Percentiles rank a stretch among this genome's conserved stretches.
Conservation (phyloP, 805 yeast genomes). For the Yamadazyma phyllophila region DNA sequence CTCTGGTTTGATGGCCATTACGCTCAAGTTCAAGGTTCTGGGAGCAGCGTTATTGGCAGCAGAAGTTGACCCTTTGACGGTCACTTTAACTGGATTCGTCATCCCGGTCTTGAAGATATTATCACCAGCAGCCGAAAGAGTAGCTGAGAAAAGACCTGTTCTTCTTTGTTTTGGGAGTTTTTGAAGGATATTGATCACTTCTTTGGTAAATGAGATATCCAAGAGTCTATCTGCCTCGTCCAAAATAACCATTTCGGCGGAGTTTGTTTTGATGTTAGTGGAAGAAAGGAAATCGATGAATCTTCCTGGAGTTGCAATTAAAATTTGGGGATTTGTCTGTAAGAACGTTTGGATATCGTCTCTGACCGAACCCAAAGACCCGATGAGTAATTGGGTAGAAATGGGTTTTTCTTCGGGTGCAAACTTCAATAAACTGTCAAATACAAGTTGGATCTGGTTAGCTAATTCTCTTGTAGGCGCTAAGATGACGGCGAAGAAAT, state of each 20-base stretch:
- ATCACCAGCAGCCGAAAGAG: conserved; percentile 78
- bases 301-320: conserved; percentile 94
- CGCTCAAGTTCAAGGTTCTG: conserved; percentile 57
- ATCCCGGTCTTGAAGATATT: conserved; percentile 83
- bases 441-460: conserved; percentile 66
- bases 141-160: conserved; percentile 93
- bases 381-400: conserved; percentile 61
- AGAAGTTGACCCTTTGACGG: conserved; percentile 57
- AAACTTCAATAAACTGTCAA: conserved; percentile 55
- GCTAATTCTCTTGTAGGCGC: conserved; percentile 76
- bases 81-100: conserved; percentile 86
- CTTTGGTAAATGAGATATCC: conserved; percentile 71
- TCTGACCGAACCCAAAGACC: conserved; percentile 59
- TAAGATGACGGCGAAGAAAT: conserved; percentile 66
- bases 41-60: conserved; percentile 49
- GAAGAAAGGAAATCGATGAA: conserved; percentile 68
- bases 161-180: conserved; percentile 86
- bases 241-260: conserved; percentile 71
- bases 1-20: conserved; percentile 57
- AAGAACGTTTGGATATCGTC: conserved; percentile 68
- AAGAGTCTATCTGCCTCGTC: conserved; percentile 93
- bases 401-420: conserved; percentile 52
- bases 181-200: conserved; percentile 64
- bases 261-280: conserved; percentile 52
- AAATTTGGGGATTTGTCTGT: conserved; percentile 60